Evolutionary conservation across 1,139 yeast genomes (phyloP), one percentile per base, ranked within the genome.

Genomic region (Debaryomyces subglobosus): DNA sequence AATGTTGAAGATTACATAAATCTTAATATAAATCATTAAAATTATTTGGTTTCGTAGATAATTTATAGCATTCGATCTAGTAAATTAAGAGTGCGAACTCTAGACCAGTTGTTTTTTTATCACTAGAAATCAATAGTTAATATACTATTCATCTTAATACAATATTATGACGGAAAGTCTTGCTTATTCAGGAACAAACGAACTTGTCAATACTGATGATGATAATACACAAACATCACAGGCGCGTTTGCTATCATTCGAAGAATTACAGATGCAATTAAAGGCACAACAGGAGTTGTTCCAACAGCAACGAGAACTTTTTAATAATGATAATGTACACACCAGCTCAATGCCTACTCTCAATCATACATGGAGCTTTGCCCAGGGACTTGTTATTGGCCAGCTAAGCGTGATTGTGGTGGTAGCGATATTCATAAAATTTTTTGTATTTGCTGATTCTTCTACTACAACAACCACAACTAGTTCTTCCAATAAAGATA

Each of bases 401-500:
- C 98, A 94, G 66, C 62, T 89, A 39, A 86, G 95, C 56, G 96
- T 92, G 6, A 78, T 92, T 23, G 59, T 90, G 0, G 80, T 90
- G n/a, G 71, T 91, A 40, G 79, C 84, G 5, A 76, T 89, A 35
- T 89, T 91, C 62, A 84, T 92, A 51, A 85, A 89, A 64, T 92
- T 90, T 67, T 94, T 94, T 61, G 86, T 94, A 1, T 94, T 94
- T 66, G 89, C 96, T 35, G 97, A 91, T 53, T 63, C 81, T 74
- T 47, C 79, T 56, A 52, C 71, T 25, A 65, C 74, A 7, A 59
- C 77, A 59, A 56, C 78, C 36, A 56, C 78, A 36, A 59, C 67
- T 34, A 65, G 61, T 25, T 52, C 64, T 35, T 64, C 64, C 36
- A 65, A 60, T 29, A 52, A 59, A 33, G 77, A 72, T 53, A 66